Conservation (phyloP, 805 yeast species). For the Saturnispora silvae region DNA sequence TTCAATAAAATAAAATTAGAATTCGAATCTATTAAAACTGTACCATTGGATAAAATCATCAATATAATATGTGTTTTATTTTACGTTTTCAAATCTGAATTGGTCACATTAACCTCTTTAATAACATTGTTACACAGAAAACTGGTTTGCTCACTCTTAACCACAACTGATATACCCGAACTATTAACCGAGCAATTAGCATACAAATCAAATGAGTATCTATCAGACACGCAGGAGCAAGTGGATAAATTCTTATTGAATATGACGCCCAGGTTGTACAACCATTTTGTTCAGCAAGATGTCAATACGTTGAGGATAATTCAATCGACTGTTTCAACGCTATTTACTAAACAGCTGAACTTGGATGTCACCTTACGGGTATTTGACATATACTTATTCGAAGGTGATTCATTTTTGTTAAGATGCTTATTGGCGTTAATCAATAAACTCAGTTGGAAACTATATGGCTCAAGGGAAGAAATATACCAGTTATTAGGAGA, state of each 20-base stretch:
- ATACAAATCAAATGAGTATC: constrained; percentile 11
- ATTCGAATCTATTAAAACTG: constrained; percentile 7
- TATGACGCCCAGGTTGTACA: constrained; percentile 34
- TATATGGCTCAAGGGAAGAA: constrained; percentile 42
- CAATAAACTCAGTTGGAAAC: constrained; percentile 35
- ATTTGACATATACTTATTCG: constrained; percentile 51
- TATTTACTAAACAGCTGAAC: constrained; percentile 36
- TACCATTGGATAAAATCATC: constrained; percentile 13
- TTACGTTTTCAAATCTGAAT: constrained; percentile 18
- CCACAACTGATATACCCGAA: constrained; percentile 3
- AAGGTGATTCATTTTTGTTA: constrained; percentile 46
- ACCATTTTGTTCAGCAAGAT: constrained; percentile 38
- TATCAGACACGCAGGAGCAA: constrained; percentile 33
- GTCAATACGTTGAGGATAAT: constrained; percentile 35
- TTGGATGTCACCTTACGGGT: constrained; percentile 39
- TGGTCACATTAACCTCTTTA: constrained; percentile 18
- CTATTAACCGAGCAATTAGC: constrained; percentile 11
- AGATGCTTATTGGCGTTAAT: constrained; percentile 45
- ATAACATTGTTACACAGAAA: constrained; percentile 20
- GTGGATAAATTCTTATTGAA: constrained; percentile 37
- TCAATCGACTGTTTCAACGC: constrained; percentile 31
- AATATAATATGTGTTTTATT: constrained; percentile 21
- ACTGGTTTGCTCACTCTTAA: constrained; percentile 18
- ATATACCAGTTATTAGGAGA: constrained; percentile 32
- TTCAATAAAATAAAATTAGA: constrained; percentile 14